Base-by-base conservation (phyloP, 2,329 filamentous ascomycete species). In the Aspergillus ruber region DNA sequence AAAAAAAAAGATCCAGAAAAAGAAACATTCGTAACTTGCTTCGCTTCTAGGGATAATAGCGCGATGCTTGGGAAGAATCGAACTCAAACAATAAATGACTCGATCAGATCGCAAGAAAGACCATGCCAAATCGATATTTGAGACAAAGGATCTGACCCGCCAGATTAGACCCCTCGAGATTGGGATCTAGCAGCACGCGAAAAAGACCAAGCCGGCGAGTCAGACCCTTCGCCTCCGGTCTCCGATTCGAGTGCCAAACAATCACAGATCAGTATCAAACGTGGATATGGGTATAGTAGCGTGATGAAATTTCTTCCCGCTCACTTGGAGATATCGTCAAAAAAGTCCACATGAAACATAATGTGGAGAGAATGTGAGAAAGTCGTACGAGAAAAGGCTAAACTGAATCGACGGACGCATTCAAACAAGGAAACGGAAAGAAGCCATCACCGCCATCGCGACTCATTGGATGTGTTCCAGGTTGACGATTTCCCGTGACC, bases 401-500 rank as follows among this genome's bases (percentile, higher is more conserved):
- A n/a, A 20, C 38, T 13, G 18, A 42, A 44, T 21, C 38, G 25
- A 42, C 45, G 43, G 35, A 15, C 36, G 33, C 25, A 38, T 43
- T 38, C 46, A 38, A 29, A 5, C 48, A 40, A 44, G 42, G 23
- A 27, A 20, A 39, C 17, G 36, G 36, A 21, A 39, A 39, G n/a
- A 36, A 33, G n/a, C 33, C 49, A 42, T 61, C 45, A 63, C 45
- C 60, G 57, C 48, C 48, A 58, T 50, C 63, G 63, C 25, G 61
- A 62, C 13, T 65, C 58, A 23, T 49, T 53, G 17, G 61, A 58
- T 15, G 53, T 46, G n/a, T 52, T 53, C 56, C 58, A 64, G n/a
- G 57, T 59, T 4, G 62, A 53, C 12, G 62, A 49, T 41, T 62
- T 64, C 63, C 63, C 64, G 43, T 56, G 47, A 50, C 56, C 60